These are phyloP conservation scores for Pleurostoma richardsiae DNA, from an alignment of 2,329 filamentous ascomycete species.

Conservation along the genomic window DNA sequence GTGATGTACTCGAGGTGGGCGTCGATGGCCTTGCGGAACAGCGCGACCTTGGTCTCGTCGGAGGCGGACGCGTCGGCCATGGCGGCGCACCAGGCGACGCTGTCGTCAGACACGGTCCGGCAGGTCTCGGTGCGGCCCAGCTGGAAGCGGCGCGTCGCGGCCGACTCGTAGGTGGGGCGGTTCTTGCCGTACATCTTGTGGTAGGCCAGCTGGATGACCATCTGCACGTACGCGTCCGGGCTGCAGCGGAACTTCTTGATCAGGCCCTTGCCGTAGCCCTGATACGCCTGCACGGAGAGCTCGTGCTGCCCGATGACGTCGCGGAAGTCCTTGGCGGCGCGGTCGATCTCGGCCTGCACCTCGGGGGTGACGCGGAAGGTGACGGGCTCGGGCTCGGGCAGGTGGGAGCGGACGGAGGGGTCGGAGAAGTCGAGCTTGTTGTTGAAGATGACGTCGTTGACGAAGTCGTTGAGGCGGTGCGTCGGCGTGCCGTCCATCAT, in stretches of 20 bases:
- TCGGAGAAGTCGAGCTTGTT: slow-evolving; percentile 90
- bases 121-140: slow-evolving; percentile 95
- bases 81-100: slow-evolving; percentile 81
- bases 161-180: slow-evolving; percentile 95
- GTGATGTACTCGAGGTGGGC: slow-evolving; percentile 87
- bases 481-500: slow-evolving; percentile 99
- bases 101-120: slow-evolving; percentile 85
- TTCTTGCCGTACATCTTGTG: slow-evolving; percentile 99
- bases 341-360: slow-evolving; percentile 72
- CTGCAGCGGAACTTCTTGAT: slow-evolving; percentile 99
- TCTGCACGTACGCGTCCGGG: slow-evolving; percentile 95
- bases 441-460: slow-evolving; percentile 86
- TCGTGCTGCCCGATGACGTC: slow-evolving; percentile 82
- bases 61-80: slow-evolving; percentile 67
- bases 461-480: slow-evolving; percentile 91
- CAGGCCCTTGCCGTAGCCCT: slow-evolving; percentile 94
- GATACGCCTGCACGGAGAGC: slow-evolving; percentile 89
- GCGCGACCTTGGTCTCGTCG: slow-evolving; percentile 60
- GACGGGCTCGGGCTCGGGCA: slow-evolving; percentile 74
- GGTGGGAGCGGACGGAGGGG: slow-evolving; percentile 69
- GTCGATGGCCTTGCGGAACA: slow-evolving; percentile 78
- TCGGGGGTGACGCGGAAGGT: slow-evolving; percentile 73
- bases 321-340: slow-evolving; percentile 73
- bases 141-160: slow-evolving; percentile 91
- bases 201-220: slow-evolving; percentile 98